These are phyloP conservation scores for Aspergillus steynii DNA, from an alignment of 495 filamentous ascomycete species.

Conservation along the genomic window DNA sequence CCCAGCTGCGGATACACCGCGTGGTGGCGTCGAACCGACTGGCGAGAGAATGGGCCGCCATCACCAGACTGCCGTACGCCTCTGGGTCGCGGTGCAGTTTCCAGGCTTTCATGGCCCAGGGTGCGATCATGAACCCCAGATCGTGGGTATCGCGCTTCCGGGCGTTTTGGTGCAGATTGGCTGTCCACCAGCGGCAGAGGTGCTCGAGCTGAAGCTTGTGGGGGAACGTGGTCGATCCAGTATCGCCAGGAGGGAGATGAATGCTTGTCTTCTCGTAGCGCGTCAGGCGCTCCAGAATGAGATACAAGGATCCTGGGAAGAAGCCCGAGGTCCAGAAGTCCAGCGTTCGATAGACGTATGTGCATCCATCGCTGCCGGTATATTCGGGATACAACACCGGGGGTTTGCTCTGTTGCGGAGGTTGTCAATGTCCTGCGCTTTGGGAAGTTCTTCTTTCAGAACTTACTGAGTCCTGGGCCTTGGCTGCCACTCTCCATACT, in stretches of 20 bases:
- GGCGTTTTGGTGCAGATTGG: constrained; percentile 36
- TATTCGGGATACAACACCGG: constrained; percentile 32
- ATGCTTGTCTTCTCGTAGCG: constrained; percentile 7
- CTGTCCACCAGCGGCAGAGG: constrained; percentile 38
- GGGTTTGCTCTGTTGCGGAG: constrained; percentile 8
- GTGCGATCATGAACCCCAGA: constrained; percentile 47
- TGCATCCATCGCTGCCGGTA: constrained; percentile 22
- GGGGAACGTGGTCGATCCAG: neutral
- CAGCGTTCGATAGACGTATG: constrained; percentile 30
- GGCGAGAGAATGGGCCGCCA: constrained; percentile 38
- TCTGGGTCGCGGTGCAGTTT: constrained; percentile 33
- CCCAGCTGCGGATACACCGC: constrained; percentile 42
- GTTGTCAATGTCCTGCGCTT: too few relatives aligned
- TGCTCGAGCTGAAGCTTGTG: constrained; percentile 27
- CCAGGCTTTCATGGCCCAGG: constrained; percentile 38
- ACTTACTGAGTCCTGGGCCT: constrained; percentile 18
- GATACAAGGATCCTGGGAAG: constrained; percentile 40
- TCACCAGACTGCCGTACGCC: constrained; percentile 29
- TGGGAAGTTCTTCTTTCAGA: neutral
- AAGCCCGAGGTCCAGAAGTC: constrained; percentile 43
- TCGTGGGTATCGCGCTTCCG: constrained; percentile 41
- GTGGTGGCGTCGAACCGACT: constrained; percentile 33
- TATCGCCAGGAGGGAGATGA: neutral
- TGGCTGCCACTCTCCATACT: constrained; percentile 33
- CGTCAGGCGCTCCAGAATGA: constrained; percentile 28